Evolutionary conservation across 768 basidiomycete species (phyloP), one percentile per base, ranked within the genome.

Genomic region (Calocybe indica): DNA sequence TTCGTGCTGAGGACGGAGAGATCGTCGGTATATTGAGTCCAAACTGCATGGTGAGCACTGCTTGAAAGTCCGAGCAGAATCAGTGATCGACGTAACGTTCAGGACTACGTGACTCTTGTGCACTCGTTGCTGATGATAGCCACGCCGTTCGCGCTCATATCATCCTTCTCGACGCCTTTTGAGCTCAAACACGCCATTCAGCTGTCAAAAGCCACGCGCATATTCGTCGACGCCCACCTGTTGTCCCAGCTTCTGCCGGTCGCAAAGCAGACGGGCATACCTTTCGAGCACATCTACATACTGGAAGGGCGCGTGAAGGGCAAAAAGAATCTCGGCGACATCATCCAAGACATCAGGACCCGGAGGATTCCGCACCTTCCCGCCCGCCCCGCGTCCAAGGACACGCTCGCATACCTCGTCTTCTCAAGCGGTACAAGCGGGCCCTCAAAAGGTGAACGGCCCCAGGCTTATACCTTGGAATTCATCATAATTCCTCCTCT

Each of bases 351-450:
- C 7, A 72, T 71, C 28, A 64, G 62, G 37, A 52, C 49, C 8
- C 68, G 65, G 14, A 62, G 65, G 0, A 54, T 75, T 1, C 70
- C 76, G 6, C 58, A 68, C 1, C 56, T 76, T 1, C 65, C 67
- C 1, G 62, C 79, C 31, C 71, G 68, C 37, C 66, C 70, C 0
- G 83, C 76, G 0, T 64, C 53, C 12, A 68, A 65, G 30, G 66
- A 82, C 49, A 84, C 81, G 0, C 63, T 87, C 1, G 86, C 83
- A 1, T 86, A 88, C 58, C 66, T 89, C 3, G 67, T 83, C 0
- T 87, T 86, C 57, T 89, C 87, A 0, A 88, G 87, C 55, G 87
- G 87, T 15, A 89, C 88, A 0, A 88, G 75, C 50, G 87, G 88
- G 0, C 65, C 82, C 3, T 85, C 87, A 0, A 89, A 89, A 75